phyloP scores from a whole-genome alignment of 2,329 filamentous ascomycete genomes.

The Talaromyces sp. region DNA sequence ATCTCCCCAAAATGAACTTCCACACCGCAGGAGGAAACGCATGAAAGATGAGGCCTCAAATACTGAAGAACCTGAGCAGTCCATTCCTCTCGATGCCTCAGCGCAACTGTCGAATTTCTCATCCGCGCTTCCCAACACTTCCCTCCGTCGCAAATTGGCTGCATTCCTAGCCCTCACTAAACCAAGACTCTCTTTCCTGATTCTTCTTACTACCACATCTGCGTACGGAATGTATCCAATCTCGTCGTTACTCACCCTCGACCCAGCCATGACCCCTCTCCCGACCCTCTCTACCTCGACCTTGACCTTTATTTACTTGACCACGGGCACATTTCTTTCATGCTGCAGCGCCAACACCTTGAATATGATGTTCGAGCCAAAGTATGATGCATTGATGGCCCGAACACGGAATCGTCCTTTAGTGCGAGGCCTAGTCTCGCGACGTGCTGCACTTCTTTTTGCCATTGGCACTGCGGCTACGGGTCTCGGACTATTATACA shows the following conservation, averaged over 20 bases:
- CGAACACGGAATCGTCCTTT: conserved; percentile 90
- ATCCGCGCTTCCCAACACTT: conserved; percentile 58
- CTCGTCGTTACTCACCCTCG: conserved; percentile 81
- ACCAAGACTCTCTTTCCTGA: conserved; percentile 85
- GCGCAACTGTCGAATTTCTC: conserved; percentile 62
- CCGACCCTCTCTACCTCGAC: conserved; percentile 72
- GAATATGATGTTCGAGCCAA: conserved; percentile 95
- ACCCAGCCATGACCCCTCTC: conserved; percentile 63
- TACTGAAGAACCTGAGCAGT: conserved; percentile 30
- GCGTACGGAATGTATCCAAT: conserved; percentile 93
- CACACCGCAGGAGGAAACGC: conserved; percentile 48
- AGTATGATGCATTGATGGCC: conserved; percentile 88
- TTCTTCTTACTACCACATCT: conserved; percentile 87
- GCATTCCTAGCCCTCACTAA: conserved; percentile 92
- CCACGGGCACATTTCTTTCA: conserved; percentile 82
- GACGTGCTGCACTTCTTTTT: conserved; percentile 73
- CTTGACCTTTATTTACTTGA: conserved; percentile 89
- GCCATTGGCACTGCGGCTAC: conserved; percentile 70
- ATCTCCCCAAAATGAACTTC: conserved; percentile 35
- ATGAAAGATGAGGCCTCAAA: conserved; percentile 37
- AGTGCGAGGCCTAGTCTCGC: conserved; percentile 76
- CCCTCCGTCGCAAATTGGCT: conserved; percentile 68
- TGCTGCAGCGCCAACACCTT: conserved; percentile 90
- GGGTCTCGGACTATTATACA: conserved; percentile 75
- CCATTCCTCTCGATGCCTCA: conserved; percentile 62